Percentiles rank a stretch among this genome's conserved stretches.
phyloP scores from a whole-genome alignment of 2,329 filamentous ascomycete genomes.

The Aspergillus sp. region DNA sequence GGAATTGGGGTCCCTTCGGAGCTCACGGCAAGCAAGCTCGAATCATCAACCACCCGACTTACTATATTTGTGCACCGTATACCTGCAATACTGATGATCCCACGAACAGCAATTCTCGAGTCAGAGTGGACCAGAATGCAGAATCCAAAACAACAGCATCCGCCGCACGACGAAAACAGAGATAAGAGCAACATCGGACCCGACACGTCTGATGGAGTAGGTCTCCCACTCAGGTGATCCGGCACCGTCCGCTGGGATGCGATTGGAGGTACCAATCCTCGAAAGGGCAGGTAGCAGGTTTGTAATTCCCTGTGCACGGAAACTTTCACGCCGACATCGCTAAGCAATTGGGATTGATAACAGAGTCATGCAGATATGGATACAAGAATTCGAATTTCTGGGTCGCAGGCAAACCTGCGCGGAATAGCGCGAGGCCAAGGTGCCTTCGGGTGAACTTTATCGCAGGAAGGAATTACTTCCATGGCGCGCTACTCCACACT shows the following conservation, averaged over 20 bases:
- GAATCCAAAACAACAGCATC: background rate
- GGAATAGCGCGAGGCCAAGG: slow-evolving; percentile 10
- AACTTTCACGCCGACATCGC: slow-evolving; percentile 6
- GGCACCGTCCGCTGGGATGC: background rate
- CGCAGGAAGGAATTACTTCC: slow-evolving; percentile 11
- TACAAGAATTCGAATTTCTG: slow-evolving; percentile 7
- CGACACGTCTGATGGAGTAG: background rate
- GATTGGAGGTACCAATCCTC: background rate
- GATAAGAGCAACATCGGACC: background rate
- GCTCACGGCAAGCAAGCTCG: background rate
- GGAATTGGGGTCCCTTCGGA: background rate
- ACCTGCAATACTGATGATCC: background rate
- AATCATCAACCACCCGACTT: too few relatives aligned
- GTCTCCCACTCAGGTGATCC: background rate
- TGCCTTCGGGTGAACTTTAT: slow-evolving; percentile 18
- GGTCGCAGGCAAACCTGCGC: slow-evolving; percentile 4
- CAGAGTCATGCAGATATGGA: slow-evolving; percentile 5
- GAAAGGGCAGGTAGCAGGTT: slow-evolving; percentile 4
- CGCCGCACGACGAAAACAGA: background rate
- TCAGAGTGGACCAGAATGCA: background rate
- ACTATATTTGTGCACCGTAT: too few relatives aligned
- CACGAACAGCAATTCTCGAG: background rate
- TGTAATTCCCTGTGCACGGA: background rate
- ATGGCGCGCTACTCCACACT: slow-evolving; percentile 9
- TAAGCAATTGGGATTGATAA: slow-evolving; percentile 11